Evolutionary conservation across 2,329 filamentous ascomycete genomes (phyloP).

Genomic region (Arthrobotrys megalospora): DNA sequence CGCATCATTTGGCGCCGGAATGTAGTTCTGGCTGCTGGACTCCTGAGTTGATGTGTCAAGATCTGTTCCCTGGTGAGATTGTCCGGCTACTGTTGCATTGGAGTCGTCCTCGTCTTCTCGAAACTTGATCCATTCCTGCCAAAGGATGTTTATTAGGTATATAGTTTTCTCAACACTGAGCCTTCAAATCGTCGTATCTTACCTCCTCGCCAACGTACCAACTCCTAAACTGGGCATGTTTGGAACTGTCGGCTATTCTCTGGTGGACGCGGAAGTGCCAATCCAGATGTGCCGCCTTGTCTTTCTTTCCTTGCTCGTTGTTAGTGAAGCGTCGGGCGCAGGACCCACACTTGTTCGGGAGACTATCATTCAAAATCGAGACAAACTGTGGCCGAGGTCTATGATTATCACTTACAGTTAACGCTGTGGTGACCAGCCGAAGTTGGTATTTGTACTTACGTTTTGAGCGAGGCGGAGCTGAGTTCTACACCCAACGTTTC

Average conservation of each 20-base stretch:
- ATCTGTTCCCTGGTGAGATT: constrained; percentile 34
- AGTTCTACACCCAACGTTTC: constrained; percentile 47
- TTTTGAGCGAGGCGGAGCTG: constrained; percentile 47
- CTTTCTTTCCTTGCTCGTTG: constrained; percentile 82
- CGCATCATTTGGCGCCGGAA: constrained; percentile 85
- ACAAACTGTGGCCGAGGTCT: constrained; percentile 83
- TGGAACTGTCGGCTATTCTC: constrained; percentile 86
- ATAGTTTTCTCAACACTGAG: constrained; percentile 1
- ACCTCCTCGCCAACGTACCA: constrained; percentile 94
- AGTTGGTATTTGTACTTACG: constrained; percentile 9
- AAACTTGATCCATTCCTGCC: constrained; percentile 89
- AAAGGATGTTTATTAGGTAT: background rate
- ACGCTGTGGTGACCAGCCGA: background rate
- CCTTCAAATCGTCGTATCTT: constrained; percentile 66
- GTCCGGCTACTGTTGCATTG: constrained; percentile 67
- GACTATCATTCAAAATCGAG: constrained; percentile 81
- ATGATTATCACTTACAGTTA: constrained; percentile 60
- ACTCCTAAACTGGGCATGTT: constrained; percentile 88
- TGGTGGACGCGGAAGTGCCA: constrained; percentile 98
- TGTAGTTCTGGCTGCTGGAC: constrained; percentile 70
- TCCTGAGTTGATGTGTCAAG: constrained; percentile 66
- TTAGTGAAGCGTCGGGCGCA: constrained; percentile 89
- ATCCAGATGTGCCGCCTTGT: constrained; percentile 93
- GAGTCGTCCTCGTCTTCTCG: constrained; percentile 81
- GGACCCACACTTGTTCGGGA: constrained; percentile 89